Evolutionary conservation across 768 basidiomycete species (phyloP), one percentile per base, ranked within the genome.

Genomic region (Pleurotus eryngii): DNA sequence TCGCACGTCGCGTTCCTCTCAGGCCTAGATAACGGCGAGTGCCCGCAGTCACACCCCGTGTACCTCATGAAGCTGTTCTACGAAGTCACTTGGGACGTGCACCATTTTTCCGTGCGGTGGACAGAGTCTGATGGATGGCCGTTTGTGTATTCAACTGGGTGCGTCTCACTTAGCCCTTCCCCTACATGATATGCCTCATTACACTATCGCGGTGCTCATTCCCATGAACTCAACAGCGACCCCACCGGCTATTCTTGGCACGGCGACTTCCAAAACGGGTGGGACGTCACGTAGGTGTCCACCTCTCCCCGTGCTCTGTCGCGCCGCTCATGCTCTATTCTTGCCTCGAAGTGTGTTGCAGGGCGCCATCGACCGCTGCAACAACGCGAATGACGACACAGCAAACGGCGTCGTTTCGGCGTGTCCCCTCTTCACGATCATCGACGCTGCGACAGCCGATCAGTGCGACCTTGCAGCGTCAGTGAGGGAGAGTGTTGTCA

Each of bases 241-340:
- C 73, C 80, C 0, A 82, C 80, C 14, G 81, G 81, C 14, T 79
- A 74, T 63, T 79, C 77, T 7, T 74, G 75, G 67, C 76, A 77
- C 59, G 76, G 69, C 0, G 78, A 80, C 64, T 80, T 77, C 66
- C 74, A 73, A 62, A 78, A 78, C 54, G 80, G 82, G 1, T 84
- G 82, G 82, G 76, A 80, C 51, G 68, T 66, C 39, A 53, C 49
- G 68, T 67, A 57, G 4, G 64, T 37, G 64, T 37, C 18, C 46
- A 47, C 17, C 9, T 24, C 12, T 14, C 59, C 4, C 8, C 14
- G 18, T 17, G n/a, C 9, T 24, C 24, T 26, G 24, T 26, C 24
- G 24, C 24, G 24, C 24, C 24, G 24, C 24, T 26, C 24, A 4
- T 5, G 24, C 24, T 26, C 24, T 6, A 26, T 26, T 26, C 24